A percentile compares a stretch with the other conserved stretches of the same genome.
phyloP scores from a whole-genome alignment of 768 basidiomycete species.

The Cyclocybe cylindracea region DNA sequence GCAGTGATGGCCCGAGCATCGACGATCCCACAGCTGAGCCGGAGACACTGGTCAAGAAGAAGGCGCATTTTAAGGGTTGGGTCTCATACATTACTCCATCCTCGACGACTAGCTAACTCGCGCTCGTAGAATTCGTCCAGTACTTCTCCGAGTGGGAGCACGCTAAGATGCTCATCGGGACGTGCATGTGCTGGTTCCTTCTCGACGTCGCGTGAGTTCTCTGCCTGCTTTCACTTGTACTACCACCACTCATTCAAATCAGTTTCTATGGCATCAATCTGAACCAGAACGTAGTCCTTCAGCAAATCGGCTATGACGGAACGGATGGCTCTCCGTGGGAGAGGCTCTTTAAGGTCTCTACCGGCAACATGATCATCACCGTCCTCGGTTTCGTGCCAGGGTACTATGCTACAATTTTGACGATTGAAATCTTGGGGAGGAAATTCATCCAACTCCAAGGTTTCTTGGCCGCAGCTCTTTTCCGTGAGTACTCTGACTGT shows the following conservation, averaged over 20 bases:
- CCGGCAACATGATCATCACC: slow-evolving; percentile 72
- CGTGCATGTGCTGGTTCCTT: slow-evolving; percentile 72
- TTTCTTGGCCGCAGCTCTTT: slow-evolving; percentile 68
- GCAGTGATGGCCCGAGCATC: neutral
- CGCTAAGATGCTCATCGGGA: slow-evolving; percentile 65
- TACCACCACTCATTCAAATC: neutral
- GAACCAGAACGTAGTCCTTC: slow-evolving; percentile 78
- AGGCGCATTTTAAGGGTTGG: slow-evolving; percentile 54
- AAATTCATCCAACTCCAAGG: slow-evolving; percentile 79
- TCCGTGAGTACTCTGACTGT: slow-evolving; percentile 41
- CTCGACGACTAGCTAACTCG: neutral
- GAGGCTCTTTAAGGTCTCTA: slow-evolving; percentile 65
- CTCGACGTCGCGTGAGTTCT: slow-evolving; percentile 63
- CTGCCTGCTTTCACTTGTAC: neutral
- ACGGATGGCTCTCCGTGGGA: slow-evolving; percentile 57
- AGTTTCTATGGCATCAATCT: slow-evolving; percentile 76
- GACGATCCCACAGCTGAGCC: slow-evolving; percentile 8
- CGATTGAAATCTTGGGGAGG: slow-evolving; percentile 72
- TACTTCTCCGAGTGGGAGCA: slow-evolving; percentile 81
- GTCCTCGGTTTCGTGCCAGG: slow-evolving; percentile 78
- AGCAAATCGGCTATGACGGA: slow-evolving; percentile 71
- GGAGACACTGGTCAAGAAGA: slow-evolving; percentile 34
- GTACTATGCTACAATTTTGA: slow-evolving; percentile 68
- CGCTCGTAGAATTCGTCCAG: slow-evolving; percentile 52
- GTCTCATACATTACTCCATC: neutral